Base-by-base conservation (phyloP, 2,329 filamentous ascomycete genomes). In the Ilyonectria destructans region DNA sequence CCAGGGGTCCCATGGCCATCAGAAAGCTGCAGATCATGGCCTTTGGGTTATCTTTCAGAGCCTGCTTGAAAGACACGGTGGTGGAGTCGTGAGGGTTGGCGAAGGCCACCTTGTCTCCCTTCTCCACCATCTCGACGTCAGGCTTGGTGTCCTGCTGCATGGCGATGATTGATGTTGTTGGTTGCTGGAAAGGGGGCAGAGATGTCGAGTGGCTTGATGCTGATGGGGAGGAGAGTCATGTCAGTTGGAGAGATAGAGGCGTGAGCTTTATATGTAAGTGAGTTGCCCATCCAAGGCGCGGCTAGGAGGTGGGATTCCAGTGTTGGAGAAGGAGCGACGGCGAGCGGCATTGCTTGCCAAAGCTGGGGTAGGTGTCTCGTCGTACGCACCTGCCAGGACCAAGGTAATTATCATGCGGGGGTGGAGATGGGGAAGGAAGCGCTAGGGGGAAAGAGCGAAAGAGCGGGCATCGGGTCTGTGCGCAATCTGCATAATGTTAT, bases 121-220 rank as follows among this genome's bases (percentile, higher is more conserved):
- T 52, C 49, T 52, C 49, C 26, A 52, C 51, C 51, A 54, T 54
- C 29, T 54, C 51, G 51, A 54, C 51, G 8, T 31, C n/a, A 31
- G 51, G 51, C 6, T 54, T 54, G 51, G 13, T 54, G 23, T 52
- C 21, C 21, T 52, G 49, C 2, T 52, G 19, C 49, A 52, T 52
- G 49, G 49, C 13, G 26, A 52, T 17, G 13, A 17, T 31, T 12
- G 49, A 26, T 17, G 29, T 13, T 40, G 35, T 17, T 40, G 35
- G 5, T 40, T 40, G 13, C 12, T 40, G 2, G 4, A 40, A 40
- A 15, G 35, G 12, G 9, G 10, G 35, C 5, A 15, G 23, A 23
- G 10, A 40, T 40, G 35, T 40, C 35, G 9, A 40, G 35, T 9
- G 35, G 13, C 9, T 40, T 40, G 35, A 9, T 40, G 10, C 13